Base-by-base conservation (phyloP, 257 asterid species). In the Solanum tacnaense region DNA sequence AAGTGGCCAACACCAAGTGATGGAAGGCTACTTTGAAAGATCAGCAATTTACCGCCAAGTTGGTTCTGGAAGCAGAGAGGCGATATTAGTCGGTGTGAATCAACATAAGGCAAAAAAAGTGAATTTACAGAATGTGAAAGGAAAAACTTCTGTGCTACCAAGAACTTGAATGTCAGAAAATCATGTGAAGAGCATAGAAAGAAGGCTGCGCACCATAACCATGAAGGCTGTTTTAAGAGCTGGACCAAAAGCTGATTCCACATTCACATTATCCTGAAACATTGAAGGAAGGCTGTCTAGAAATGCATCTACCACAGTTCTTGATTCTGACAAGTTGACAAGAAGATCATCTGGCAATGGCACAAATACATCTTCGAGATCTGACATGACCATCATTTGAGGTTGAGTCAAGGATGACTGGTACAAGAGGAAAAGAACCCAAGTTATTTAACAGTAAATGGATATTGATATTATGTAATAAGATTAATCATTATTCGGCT, bases 201-300 rank as follows among this genome's bases (percentile, higher is more conserved):
- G 82, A 78, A 82, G 68, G 41, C 62, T 86, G 89, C 99, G 31
- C 92, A 97, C 99, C 99, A 96, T 94, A 90, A 97, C 94, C 98
- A 97, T 92, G 90, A 93, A 94, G 85, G 98, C 96, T 29, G 98
- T 95, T 94, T 92, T 96, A 88, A 96, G 96, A 91, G 99, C 99
- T 46, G 99, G 99, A 88, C 99, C 99, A 92, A 97, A 97, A 89
- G 99, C 99, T 83, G 99, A 96, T 93, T 97, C 99, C 67, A 97
- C 95, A 92, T 95, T 96, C 92, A 92, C 79, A 89, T 93, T 97
- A n/a, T 92, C 97, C 91, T 93, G 95, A 92, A 97, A 97, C 98
- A 96, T 96, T 89, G 96, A 84, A 65, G 99, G 98, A 90, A 97
- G 93, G 89, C 98, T 95, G 89, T 96, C 98, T 60, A 97, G 99